Evolutionary conservation across 2,329 filamentous ascomycete genomes (phyloP).

Genomic region (Phoma sp.): DNA sequence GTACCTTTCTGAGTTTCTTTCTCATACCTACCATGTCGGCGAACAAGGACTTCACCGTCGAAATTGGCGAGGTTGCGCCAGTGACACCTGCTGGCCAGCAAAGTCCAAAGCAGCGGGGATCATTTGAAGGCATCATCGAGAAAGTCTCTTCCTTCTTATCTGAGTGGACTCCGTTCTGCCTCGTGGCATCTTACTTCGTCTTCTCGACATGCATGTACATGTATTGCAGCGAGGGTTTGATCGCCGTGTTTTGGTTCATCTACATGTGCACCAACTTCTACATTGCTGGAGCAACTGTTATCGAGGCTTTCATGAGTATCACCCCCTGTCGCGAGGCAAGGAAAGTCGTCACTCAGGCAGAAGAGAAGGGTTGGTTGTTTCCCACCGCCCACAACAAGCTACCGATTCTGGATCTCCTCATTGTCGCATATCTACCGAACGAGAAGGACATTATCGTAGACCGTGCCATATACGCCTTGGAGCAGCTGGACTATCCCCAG

Average conservation of each 20-base stretch:
- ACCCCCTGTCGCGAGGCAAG: slow-evolving; percentile 48
- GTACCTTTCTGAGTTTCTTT: not conserved
- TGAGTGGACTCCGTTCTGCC: slow-evolving; percentile 53
- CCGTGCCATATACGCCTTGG: slow-evolving; percentile 55
- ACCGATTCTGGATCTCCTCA: slow-evolving; percentile 55
- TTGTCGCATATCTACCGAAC: slow-evolving; percentile 61
- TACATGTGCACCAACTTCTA: slow-evolving; percentile 56
- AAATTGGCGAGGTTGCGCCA: slow-evolving; percentile 32
- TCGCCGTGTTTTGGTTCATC: slow-evolving; percentile 55
- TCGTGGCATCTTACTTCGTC: slow-evolving; percentile 53
- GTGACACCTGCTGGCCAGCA: slow-evolving; percentile 16
- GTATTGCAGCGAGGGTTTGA: slow-evolving; percentile 46
- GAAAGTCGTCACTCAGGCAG: slow-evolving; percentile 47
- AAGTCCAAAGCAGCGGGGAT: slow-evolving; percentile 5
- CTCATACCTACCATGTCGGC: slow-evolving; percentile 30
- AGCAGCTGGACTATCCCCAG: slow-evolving; percentile 56
- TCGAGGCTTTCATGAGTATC: slow-evolving; percentile 53
- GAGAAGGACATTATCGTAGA: slow-evolving; percentile 60
- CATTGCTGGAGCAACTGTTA: slow-evolving; percentile 52
- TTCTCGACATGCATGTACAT: slow-evolving; percentile 54
- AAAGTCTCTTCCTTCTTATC: slow-evolving; percentile 40
- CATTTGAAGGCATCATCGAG: slow-evolving; percentile 13
- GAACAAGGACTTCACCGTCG: slow-evolving; percentile 34
- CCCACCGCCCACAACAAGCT: slow-evolving; percentile 53
- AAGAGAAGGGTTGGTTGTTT: slow-evolving; percentile 52